Evolutionary conservation across 768 basidiomycete species (phyloP), one percentile per base, ranked within the genome.

Genomic region (Boletus rubescentipes): DNA sequence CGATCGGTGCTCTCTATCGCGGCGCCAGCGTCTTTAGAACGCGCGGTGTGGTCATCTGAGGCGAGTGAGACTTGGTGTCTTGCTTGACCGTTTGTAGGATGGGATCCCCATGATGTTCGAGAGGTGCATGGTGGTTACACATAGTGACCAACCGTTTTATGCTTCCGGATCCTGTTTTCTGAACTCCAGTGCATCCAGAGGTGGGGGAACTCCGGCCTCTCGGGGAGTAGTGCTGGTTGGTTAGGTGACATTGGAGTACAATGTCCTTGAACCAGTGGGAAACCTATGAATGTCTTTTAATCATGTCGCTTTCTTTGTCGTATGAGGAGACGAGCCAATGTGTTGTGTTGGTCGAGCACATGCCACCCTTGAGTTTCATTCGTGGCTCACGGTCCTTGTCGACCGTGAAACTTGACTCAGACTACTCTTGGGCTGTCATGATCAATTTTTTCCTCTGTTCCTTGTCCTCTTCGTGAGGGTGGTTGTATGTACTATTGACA

Each of bases 351-450:
- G 32, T 48, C 5, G 31, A 31, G 31, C 4, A 44, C 15, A 20
- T n/a, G 14, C 18, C 53, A 53, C 45, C 54, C 58, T 63, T 65
- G 23, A 59, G 58, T 64, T 55, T 50, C 51, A 60, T 63, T 68
- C 49, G 68, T 60, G 52, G 65, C 60, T 51, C 57, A 53, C 20
- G 47, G 53, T 53, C 42, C 29, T 54, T 5, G 46, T 54, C 10
- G 57, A 44, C 49, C 29, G 53, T 16, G 42, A 39, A 56, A 66
- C 61, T 62, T 41, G 63, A 64, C 51, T 60, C 60, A 56, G 65
- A 58, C 52, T 64, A 62, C 46, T 64, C 65, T 67, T 40, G 51
- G 44, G 35, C 55, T 61, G 57, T 53, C 43, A n/a, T 54, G 50
- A 15, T 21, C 12, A 34, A 55, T 4, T 49, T 59, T 60, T 55